phyloP scores from a whole-genome alignment of 1,284 basidiomycete species.

The Wallemia ichthyophaga region DNA sequence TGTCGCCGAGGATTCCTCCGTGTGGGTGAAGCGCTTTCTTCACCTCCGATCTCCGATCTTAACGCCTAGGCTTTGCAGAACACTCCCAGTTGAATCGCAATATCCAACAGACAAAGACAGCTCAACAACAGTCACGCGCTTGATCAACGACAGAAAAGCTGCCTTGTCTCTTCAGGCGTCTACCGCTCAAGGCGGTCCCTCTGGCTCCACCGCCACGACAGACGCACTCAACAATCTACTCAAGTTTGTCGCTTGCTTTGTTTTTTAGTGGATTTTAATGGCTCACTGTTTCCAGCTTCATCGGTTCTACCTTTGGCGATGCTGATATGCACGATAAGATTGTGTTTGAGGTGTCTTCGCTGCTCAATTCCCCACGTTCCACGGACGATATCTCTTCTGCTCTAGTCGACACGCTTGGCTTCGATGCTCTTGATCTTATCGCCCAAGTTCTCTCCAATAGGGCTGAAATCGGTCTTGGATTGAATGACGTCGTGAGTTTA shows the following conservation, averaged over 20 bases:
- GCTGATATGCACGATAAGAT: not conserved
- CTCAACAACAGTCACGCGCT: not conserved
- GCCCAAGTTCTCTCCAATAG: conserved; percentile 15
- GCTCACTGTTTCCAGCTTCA: not conserved
- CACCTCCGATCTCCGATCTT: not conserved
- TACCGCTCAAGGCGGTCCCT: not conserved
- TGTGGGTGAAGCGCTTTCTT: not conserved
- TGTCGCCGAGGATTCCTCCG: not conserved
- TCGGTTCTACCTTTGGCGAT: not conserved
- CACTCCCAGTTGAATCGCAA: not conserved
- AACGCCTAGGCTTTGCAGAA: not conserved
- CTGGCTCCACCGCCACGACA: not conserved
- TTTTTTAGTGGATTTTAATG: not conserved
- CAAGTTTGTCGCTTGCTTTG: not conserved
- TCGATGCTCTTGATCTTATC: conserved; percentile 38
- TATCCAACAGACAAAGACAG: not conserved
- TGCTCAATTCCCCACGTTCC: conserved; percentile 11
- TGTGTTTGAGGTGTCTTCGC: conserved; percentile 7
- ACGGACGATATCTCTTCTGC: conserved; percentile 48
- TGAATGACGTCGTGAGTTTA: conserved; percentile 7
- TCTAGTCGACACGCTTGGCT: conserved; percentile 54
- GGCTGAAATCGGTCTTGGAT: conserved; percentile 11
- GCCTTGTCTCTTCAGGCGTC: not conserved
- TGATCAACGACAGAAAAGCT: not conserved
- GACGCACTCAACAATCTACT: not conserved